A percentile compares a stretch with the other conserved stretches of the same genome.
These are phyloP conservation scores for Kwoniella sp. DNA, from an alignment of 768 basidiomycete species.

Conservation along the genomic window DNA sequence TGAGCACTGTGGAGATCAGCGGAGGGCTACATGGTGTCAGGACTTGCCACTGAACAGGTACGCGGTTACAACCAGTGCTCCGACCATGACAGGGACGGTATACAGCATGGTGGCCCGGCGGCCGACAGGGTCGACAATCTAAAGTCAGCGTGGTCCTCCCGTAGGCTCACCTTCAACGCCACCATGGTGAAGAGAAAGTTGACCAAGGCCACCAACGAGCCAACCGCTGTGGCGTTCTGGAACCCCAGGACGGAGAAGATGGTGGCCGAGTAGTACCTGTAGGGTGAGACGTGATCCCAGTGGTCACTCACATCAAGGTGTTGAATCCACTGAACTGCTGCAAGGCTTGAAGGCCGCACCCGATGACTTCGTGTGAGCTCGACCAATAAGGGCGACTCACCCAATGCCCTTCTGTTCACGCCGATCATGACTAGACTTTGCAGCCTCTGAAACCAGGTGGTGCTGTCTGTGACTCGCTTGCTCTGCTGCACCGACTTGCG, in stretches of 20 bases:
- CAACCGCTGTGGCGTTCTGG: slow-evolving; percentile 74
- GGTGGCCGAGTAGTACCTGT: slow-evolving; percentile 61
- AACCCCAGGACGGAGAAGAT: slow-evolving; percentile 77
- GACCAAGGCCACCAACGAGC: slow-evolving; percentile 70
- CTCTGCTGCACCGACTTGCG: slow-evolving; percentile 61
- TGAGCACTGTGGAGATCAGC: slow-evolving; percentile 55
- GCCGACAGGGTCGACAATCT: slow-evolving; percentile 65
- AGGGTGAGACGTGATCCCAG: background rate
- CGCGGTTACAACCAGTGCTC: slow-evolving; percentile 62
- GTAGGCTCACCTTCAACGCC: slow-evolving; percentile 53
- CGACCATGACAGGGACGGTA: slow-evolving; percentile 69
- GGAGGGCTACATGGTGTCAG: background rate
- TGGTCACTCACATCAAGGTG: slow-evolving; percentile 55
- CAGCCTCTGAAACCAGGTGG: slow-evolving; percentile 60
- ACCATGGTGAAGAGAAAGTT: slow-evolving; percentile 75
- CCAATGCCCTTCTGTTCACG: slow-evolving; percentile 61
- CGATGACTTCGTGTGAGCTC: slow-evolving; percentile 55
- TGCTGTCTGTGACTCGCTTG: slow-evolving; percentile 55
- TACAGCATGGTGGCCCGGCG: slow-evolving; percentile 66
- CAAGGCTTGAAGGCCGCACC: slow-evolving; percentile 74
- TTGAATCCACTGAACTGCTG: slow-evolving; percentile 84
- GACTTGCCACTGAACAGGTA: slow-evolving; percentile 64
- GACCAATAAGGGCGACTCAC: slow-evolving; percentile 54
- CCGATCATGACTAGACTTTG: slow-evolving; percentile 59
- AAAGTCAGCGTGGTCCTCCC: slow-evolving; percentile 35